Evolutionary conservation across 768 basidiomycete genomes (phyloP).

Genomic region (Hygrocybe punicea): DNA sequence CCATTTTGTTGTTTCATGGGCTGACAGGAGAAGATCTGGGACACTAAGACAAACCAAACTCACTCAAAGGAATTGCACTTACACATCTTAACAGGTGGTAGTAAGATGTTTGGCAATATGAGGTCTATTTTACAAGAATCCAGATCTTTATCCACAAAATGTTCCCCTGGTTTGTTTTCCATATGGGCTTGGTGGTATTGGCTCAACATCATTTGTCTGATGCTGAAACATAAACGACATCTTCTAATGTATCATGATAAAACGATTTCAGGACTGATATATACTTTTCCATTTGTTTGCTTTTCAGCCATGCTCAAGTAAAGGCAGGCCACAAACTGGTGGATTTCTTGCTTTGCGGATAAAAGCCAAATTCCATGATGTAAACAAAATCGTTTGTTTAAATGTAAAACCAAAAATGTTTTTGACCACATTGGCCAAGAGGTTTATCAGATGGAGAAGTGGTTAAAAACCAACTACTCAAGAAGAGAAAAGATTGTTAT

Average conservation of each 20-base stretch:
- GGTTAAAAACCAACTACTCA: slow-evolving; percentile 26
- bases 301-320: slow-evolving; percentile 42
- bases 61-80: slow-evolving; percentile 21
- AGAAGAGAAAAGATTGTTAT: slow-evolving; percentile 35
- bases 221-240: slow-evolving; percentile 19
- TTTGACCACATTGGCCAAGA: slow-evolving; percentile 15
- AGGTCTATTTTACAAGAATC: slow-evolving; percentile 24
- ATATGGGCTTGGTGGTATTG: slow-evolving; percentile 24
- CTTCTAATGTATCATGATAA: slow-evolving; percentile 39
- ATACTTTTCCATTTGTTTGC: slow-evolving; percentile 36
- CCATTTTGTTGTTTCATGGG: slow-evolving; percentile 40
- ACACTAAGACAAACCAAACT: slow-evolving; percentile 11
- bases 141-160: slow-evolving; percentile 28
- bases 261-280: slow-evolving; percentile 38
- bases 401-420: slow-evolving; percentile 21
- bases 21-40: slow-evolving; percentile 25
- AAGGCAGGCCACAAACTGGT: slow-evolving; percentile 22
- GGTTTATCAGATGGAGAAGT: slow-evolving; percentile 24
- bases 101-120: slow-evolving; percentile 20
- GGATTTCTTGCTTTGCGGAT: slow-evolving; percentile 29
- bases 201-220: slow-evolving; percentile 16
- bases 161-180: slow-evolving; percentile 38
- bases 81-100: slow-evolving; percentile 15
- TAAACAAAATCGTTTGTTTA: slow-evolving; percentile 21
- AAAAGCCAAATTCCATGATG: slow-evolving; percentile 22